Base-by-base conservation (phyloP, 495 filamentous ascomycete genomes). In the Talaromyces borbonicus region DNA sequence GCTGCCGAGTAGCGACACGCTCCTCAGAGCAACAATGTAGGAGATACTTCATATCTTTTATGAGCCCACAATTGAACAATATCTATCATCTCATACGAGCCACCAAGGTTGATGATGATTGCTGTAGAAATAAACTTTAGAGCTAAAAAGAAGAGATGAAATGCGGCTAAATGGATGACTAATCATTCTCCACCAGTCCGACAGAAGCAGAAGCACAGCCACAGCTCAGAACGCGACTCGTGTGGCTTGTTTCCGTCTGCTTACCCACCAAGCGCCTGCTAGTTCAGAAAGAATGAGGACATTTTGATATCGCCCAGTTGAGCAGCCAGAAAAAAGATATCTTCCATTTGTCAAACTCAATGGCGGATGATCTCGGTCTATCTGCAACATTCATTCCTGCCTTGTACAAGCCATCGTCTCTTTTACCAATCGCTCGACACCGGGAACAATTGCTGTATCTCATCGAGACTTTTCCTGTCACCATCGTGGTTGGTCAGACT, bases 401-500 rank as follows among this genome's bases (percentile, higher is more conserved):
- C 20, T 64, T 90, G 43, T 82, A 90, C 63, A 90, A 87, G 42
- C 84, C 87, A 25, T 69, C 85, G 30, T 74, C 79, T 30, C 67
- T 90, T 18, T 69, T 93, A 11, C 85, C 87, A 23, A 93, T 93
- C 52, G 74, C 87, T 45, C 77, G 79, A 45, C 82, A 90, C 56
- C 77, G 77, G 47, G 68, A 87, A 43, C 75, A 71, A 45, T 66
- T 93, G n/a, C 68, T 88, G 4, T 88, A 88, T 60, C 69, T 84
- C 30, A 73, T 92, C 36, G 82, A 87, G 59, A 83, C 78, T 12
- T 79, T 80, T 49, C 81, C 85, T 1, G 83, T 93, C 46, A 84
- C 85, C 2, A 85, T 92, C 46, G 84, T 93, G 11, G 80, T 94
- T 46, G 87, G 87, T 14, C 85, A 93, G 53, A 94, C 87, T n/a